These are phyloP conservation scores for Aspergillus neoniger DNA, from an alignment of 2,329 filamentous ascomycete genomes.

Conservation along the genomic window DNA sequence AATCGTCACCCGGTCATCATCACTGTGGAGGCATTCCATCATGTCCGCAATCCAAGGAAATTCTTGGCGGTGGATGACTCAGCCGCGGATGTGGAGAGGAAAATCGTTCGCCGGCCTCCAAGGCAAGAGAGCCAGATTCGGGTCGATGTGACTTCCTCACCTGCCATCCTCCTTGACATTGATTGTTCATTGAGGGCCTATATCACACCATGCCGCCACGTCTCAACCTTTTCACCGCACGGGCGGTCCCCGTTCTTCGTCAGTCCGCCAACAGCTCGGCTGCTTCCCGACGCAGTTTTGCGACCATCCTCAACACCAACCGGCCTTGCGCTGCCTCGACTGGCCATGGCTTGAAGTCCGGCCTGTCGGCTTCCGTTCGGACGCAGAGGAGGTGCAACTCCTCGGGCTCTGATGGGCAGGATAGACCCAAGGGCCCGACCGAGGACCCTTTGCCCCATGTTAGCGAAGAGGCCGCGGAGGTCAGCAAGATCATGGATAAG, in stretches of 20 bases:
- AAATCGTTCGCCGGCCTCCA: constrained; percentile 26
- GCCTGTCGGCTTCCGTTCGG: constrained; percentile 20
- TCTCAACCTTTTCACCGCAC: constrained; percentile 51
- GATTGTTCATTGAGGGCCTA: background rate
- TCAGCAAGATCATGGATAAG: constrained; percentile 58
- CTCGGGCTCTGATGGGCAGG: constrained; percentile 32
- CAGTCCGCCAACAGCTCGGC: constrained; percentile 20
- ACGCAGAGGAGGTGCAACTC: constrained; percentile 39
- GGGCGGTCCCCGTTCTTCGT: constrained; percentile 35
- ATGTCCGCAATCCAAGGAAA: background rate
- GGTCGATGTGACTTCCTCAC: constrained; percentile 5
- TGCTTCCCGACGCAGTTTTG: constrained; percentile 25
- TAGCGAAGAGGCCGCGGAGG: constrained; percentile 65
- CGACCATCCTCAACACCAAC: constrained; percentile 23
- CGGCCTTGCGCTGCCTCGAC: constrained; percentile 23
- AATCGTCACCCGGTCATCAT: background rate
- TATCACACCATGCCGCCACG: constrained; percentile 55
- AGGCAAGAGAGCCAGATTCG: background rate
- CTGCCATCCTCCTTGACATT: background rate
- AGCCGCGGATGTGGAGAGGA: constrained; percentile 24
- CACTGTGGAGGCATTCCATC: no score
- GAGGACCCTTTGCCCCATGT: constrained; percentile 60
- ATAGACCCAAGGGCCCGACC: constrained; percentile 48
- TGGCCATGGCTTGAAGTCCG: constrained; percentile 15
- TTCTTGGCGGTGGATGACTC: constrained; percentile 25